A percentile compares a stretch with the other conserved stretches of the same genome.
These are phyloP conservation scores for Lithospermum erythrorhizon DNA, from an alignment of 257 asterid species.

Conservation along the genomic window DNA sequence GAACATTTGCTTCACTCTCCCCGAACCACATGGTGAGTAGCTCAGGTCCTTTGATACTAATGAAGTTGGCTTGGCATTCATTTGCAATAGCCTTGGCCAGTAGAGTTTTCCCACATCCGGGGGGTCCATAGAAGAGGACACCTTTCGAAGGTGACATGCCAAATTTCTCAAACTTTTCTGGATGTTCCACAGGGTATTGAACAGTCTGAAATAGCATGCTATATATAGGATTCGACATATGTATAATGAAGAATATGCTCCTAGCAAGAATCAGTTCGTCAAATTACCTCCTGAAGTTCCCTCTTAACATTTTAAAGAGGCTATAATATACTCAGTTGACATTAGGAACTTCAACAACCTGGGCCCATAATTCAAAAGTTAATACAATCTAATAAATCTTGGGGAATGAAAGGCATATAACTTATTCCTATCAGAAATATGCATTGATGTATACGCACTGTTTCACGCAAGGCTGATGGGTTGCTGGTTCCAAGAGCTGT, in stretches of 20 bases:
- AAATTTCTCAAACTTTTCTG: slow-evolving; percentile 54
- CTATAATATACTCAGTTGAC: slow-evolving; percentile 36
- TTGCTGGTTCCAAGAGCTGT: slow-evolving; percentile 62
- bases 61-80: slow-evolving; percentile 57
- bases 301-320: slow-evolving; percentile 40
- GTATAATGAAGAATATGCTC: not conserved
- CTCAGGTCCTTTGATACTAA: slow-evolving; percentile 56
- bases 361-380: not conserved
- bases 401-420: not conserved
- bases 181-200: slow-evolving; percentile 59
- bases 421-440: not conserved
- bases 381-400: not conserved
- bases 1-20: slow-evolving; percentile 68
- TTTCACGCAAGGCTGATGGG: slow-evolving; percentile 52
- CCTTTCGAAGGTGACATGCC: slow-evolving; percentile 65
- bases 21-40: slow-evolving; percentile 69
- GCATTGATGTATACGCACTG: slow-evolving; percentile 22
- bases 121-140: slow-evolving; percentile 59
- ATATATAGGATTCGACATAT: not conserved
- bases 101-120: slow-evolving; percentile 60
- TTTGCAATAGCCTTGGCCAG: slow-evolving; percentile 64
- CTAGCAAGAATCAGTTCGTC: not conserved
- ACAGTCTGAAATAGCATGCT: slow-evolving; percentile 28
- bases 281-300: slow-evolving; percentile 41
- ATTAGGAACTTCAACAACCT: slow-evolving; percentile 48